Percentiles rank a stretch among this genome's conserved stretches.
phyloP scores from a whole-genome alignment of 1,139 yeast species.

The Yarrowia galli region DNA sequence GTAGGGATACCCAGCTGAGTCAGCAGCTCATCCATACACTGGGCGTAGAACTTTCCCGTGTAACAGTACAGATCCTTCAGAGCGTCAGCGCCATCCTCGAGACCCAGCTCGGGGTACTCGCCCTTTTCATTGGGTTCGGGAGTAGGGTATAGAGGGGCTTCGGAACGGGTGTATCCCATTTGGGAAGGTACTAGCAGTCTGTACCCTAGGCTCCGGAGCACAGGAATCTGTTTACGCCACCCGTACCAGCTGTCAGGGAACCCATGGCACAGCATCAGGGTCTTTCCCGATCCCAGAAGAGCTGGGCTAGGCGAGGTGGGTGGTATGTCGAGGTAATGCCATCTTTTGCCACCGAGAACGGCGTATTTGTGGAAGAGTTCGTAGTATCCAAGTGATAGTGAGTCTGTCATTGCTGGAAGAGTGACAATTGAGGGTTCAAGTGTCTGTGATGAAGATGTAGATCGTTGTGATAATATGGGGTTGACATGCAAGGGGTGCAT shows the following conservation, averaged over 20 bases:
- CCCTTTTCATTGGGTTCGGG: slow-evolving; percentile 35
- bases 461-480: neutral
- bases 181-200: slow-evolving; percentile 26
- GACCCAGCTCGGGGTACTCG: slow-evolving; percentile 33
- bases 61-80: slow-evolving; percentile 27
- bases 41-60: slow-evolving; percentile 25
- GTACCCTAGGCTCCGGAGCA: slow-evolving; percentile 18
- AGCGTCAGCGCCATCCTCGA: slow-evolving; percentile 9
- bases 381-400: slow-evolving; percentile 24
- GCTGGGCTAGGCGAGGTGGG: neutral
- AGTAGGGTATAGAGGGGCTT: slow-evolving; percentile 25
- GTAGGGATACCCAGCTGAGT: neutral
- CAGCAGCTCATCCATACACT: slow-evolving; percentile 29
- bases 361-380: slow-evolving; percentile 25
- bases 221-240: slow-evolving; percentile 32
- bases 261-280: slow-evolving; percentile 31
- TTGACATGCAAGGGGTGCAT: slow-evolving; percentile 12
- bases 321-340: slow-evolving; percentile 38
- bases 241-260: slow-evolving; percentile 39
- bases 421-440: neutral
- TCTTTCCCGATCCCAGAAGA: slow-evolving; percentile 7
- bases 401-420: neutral
- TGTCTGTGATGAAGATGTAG: neutral
- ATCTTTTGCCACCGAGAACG: slow-evolving; percentile 24
- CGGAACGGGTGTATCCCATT: slow-evolving; percentile 38